Evolutionary conservation across 805 yeast genomes (phyloP).

Genomic region (Sugiyamaella americana): DNA sequence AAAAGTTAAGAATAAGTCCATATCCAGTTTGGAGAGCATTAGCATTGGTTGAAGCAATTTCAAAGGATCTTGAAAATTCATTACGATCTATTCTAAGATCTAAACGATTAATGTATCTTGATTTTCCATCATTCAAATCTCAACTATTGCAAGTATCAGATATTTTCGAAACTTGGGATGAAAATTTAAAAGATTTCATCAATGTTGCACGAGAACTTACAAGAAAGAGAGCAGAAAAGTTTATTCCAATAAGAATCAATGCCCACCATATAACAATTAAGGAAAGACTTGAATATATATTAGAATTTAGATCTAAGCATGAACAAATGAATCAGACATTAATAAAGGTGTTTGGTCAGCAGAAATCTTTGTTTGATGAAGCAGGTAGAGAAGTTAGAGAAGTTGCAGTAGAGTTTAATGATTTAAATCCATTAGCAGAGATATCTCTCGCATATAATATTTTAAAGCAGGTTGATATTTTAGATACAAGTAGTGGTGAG

Average conservation of each 20-base stretch:
- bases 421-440: slow-evolving; percentile 29
- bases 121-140: slow-evolving; percentile 36
- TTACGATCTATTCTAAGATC: slow-evolving; percentile 37
- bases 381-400: slow-evolving; percentile 8
- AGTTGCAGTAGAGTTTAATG: slow-evolving; percentile 21
- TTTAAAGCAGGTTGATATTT: slow-evolving; percentile 34
- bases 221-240: slow-evolving; percentile 66
- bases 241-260: slow-evolving; percentile 56
- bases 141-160: slow-evolving; percentile 29
- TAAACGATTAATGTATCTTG: slow-evolving; percentile 41
- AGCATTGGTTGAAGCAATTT: slow-evolving; percentile 56
- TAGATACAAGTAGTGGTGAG: slow-evolving; percentile 32
- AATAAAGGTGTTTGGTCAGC: slow-evolving; percentile 22
- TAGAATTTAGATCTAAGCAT: slow-evolving; percentile 48
- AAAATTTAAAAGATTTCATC: slow-evolving; percentile 54
- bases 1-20: slow-evolving; percentile 49
- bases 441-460: slow-evolving; percentile 40
- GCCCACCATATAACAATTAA: slow-evolving; percentile 38
- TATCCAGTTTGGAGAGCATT: slow-evolving; percentile 65
- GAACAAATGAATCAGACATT: slow-evolving; percentile 41
- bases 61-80: slow-evolving; percentile 48
- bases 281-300: slow-evolving; percentile 41
- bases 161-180: slow-evolving; percentile 50
- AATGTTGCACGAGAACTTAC: slow-evolving; percentile 66
- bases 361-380: slow-evolving; percentile 6